Evolutionary conservation across 768 basidiomycete species (phyloP).

Genomic region (Leccinum uliginosum): DNA sequence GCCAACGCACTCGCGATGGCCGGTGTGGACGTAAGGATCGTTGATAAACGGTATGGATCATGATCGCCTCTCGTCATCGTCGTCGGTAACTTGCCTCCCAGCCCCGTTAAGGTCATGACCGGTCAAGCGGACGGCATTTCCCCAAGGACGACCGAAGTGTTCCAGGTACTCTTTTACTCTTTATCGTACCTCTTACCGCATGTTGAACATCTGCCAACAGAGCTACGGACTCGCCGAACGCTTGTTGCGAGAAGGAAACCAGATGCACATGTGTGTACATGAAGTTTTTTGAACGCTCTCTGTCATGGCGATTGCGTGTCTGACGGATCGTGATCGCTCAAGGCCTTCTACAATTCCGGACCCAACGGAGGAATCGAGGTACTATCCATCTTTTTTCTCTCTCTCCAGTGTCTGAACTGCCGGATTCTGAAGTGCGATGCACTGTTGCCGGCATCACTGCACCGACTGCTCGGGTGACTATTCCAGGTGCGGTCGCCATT

Average conservation of each 20-base stretch:
- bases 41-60: slow-evolving; percentile 33
- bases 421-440: slow-evolving; percentile 47
- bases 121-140: slow-evolving; percentile 58
- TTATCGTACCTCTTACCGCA: not conserved
- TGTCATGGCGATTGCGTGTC: too few species aligned
- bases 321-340: not conserved
- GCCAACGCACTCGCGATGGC: slow-evolving; percentile 48
- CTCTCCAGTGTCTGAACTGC: not conserved
- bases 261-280: slow-evolving; percentile 66
- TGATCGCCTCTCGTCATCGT: not conserved
- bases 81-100: slow-evolving; percentile 7
- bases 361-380: slow-evolving; percentile 61
- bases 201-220: slow-evolving; percentile 30
- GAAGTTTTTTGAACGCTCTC: not conserved
- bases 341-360: slow-evolving; percentile 77
- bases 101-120: slow-evolving; percentile 38
- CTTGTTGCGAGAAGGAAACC: slow-evolving; percentile 58
- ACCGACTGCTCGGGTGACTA: slow-evolving; percentile 60
- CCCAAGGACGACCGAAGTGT: slow-evolving; percentile 50
- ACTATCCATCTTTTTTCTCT: not conserved
- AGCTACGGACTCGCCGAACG: slow-evolving; percentile 74
- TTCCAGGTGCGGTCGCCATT: slow-evolving; percentile 49
- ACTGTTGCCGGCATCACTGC: slow-evolving; percentile 57
- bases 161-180: slow-evolving; percentile 34
- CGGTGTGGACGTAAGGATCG: slow-evolving; percentile 41